Percentiles rank a stretch among this genome's conserved stretches.
Conservation (phyloP, 768 basidiomycete species). For the Cystoderma amianthinum region DNA sequence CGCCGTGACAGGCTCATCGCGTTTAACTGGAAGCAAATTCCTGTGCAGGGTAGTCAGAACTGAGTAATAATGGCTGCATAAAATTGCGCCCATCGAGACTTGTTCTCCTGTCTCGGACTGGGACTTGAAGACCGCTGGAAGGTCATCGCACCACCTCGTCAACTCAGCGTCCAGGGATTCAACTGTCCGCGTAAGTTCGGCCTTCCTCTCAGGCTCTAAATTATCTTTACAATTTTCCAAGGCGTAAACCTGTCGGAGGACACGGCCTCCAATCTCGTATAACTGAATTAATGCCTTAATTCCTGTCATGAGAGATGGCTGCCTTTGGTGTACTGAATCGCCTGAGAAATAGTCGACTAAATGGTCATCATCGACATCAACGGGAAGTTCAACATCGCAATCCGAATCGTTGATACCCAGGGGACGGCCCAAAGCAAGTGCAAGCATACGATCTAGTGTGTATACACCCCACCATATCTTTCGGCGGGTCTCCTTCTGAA, state of each 20-base stretch:
- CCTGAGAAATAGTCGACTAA: conserved; percentile 69
- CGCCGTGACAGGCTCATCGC: conserved; percentile 59
- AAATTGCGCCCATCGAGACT: conserved; percentile 78
- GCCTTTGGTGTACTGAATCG: conserved; percentile 44
- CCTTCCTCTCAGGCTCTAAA: conserved; percentile 66
- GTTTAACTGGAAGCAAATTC: conserved; percentile 77
- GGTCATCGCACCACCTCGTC: conserved; percentile 76
- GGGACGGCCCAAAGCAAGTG: conserved; percentile 82
- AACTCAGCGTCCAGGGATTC: conserved; percentile 74
- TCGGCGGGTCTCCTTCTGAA: conserved; percentile 84
- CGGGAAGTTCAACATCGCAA: conserved; percentile 83
- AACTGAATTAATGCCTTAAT: conserved; percentile 68
- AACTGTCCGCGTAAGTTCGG: conserved; percentile 71
- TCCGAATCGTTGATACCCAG: conserved; percentile 86
- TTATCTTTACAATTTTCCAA: conserved; percentile 71
- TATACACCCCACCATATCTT: conserved; percentile 97
- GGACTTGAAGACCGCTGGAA: conserved; percentile 71
- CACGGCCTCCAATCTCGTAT: conserved; percentile 80
- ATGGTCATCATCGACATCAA: conserved; percentile 76
- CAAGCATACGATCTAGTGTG: conserved; percentile 86
- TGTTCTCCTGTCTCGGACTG: conserved; percentile 69
- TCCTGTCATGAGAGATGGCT: conserved; percentile 75
- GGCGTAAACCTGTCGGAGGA: conserved; percentile 78
- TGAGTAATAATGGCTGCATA: conserved; percentile 88
- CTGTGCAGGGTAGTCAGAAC: conserved; percentile 83